Base-by-base conservation (phyloP, 495 filamentous ascomycete genomes). In the Cladorrhinum samala region DNA sequence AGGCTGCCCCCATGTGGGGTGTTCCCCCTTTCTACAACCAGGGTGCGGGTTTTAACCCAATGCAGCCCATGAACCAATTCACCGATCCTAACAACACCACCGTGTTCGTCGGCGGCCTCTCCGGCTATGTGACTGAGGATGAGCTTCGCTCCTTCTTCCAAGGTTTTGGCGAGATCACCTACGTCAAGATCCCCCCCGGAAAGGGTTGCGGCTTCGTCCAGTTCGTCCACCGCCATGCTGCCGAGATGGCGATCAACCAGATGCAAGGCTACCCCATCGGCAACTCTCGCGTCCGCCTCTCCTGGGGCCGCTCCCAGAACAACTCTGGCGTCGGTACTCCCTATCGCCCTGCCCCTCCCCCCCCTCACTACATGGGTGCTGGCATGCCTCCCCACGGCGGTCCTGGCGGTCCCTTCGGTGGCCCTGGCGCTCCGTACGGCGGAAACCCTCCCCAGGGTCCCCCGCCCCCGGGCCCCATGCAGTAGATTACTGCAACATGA, bases 81-180 rank as follows among this genome's bases (percentile, higher is more conserved):
- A 99, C 93, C 27, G 93, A 99, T 62, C 93, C 93, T n/a, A 99
- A 99, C 80, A 99, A 99, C 77, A 99, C 93, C 43, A 99, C 93
- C 20, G 93, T 99, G 55, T 99, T 99, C 63, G 93, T 99, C 54
- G 93, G 93, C 60, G 93, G 93, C 42, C 83, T 99, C 2, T 96
- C 91, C 30, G 93, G 93, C 48, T 99, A 99, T 66, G 93, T 99
- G 46, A 99, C 93, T 52, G 93, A 99, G 76, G 93, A 99, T 68
- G 93, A 99, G 76, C 88, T 99, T 21, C 88, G 93, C 48, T 96
- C 91, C 9, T 99, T 99, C 80, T 99, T 99, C 85, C 93, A 99
- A 68, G 93, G 93, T 50, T 99, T 99, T 64, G 93, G 93, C 46
- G 93, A 98, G 64, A 99, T 99, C 70, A 99, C 93, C 64, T 99